Conservation (phyloP, 2,329 filamentous ascomycete species). For the Penicillium digitatum region DNA sequence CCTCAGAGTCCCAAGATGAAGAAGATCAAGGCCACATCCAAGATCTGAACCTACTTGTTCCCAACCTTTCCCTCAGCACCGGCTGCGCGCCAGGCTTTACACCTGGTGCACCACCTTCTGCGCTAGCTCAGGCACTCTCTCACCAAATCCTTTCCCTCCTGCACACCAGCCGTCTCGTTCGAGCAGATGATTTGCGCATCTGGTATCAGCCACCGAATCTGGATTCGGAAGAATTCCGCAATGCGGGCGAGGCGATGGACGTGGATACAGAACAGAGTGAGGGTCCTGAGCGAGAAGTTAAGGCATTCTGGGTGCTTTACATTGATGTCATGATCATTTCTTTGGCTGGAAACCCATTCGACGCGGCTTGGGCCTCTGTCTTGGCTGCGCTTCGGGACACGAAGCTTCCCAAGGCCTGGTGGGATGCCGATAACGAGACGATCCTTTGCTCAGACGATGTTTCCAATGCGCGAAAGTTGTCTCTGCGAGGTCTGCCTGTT, state of each 20-base stretch:
- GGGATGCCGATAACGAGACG: constrained; percentile 75
- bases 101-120: constrained; percentile 74
- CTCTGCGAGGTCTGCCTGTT: constrained; percentile 65
- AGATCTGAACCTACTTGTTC: constrained; percentile 69
- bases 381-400: constrained; percentile 77
- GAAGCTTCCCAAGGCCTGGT: constrained; percentile 71
- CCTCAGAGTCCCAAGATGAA: constrained; percentile 46
- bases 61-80: constrained; percentile 88
- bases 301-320: constrained; percentile 92
- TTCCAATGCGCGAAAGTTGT: constrained; percentile 54
- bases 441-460: constrained; percentile 68
- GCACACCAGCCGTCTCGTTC: constrained; percentile 65
- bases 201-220: constrained; percentile 55
- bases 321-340: constrained; percentile 94
- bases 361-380: constrained; percentile 82
- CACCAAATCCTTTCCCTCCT: constrained; percentile 74
- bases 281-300: constrained; percentile 51
- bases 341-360: constrained; percentile 85
- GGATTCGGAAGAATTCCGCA: constrained; percentile 29
- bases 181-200: constrained; percentile 67
- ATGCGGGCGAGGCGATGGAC: constrained; percentile 46
- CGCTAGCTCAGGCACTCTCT: constrained; percentile 78
- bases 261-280: constrained; percentile 45
- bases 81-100: constrained; percentile 83
- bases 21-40: constrained; percentile 47